Conservation (phyloP, 2,329 filamentous ascomycete genomes). For the Anthostomella pinea region DNA sequence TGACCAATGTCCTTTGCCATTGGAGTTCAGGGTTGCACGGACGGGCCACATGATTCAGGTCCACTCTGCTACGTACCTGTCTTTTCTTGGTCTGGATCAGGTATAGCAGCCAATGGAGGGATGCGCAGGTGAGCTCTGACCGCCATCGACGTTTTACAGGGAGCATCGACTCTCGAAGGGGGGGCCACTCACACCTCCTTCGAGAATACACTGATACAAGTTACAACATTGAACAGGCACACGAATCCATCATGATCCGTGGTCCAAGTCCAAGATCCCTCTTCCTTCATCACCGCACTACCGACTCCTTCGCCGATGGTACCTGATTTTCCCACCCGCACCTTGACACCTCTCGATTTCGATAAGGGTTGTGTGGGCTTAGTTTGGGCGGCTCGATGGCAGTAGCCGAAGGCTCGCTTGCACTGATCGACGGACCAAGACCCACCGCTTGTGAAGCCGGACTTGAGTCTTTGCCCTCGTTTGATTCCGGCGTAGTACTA, state of each 20-base stretch:
- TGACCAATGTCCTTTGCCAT: conserved; percentile 9
- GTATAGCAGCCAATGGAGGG: conserved; percentile 21
- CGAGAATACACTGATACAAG: not conserved
- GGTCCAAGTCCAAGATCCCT: not conserved
- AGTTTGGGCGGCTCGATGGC: not conserved
- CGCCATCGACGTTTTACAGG: conserved; percentile 5
- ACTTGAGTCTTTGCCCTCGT: conserved; percentile 11
- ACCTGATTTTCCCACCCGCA: not conserved
- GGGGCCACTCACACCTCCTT: not conserved
- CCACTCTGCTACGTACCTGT: conserved; percentile 2
- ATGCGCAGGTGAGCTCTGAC: conserved; percentile 17
- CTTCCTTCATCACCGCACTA: not conserved
- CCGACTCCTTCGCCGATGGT: not conserved
- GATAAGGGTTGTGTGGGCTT: not conserved
- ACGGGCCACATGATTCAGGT: conserved; percentile 26
- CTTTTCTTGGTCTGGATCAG: conserved; percentile 23
- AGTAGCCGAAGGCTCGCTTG: conserved; percentile 4
- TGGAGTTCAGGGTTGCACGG: conserved; percentile 15
- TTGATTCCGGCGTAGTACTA: conserved; percentile 17
- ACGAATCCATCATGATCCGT: not conserved
- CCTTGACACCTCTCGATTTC: too few relatives aligned
- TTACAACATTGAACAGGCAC: too few relatives aligned
- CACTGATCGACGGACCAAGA: conserved; percentile 13
- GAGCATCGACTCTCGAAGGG: not conserved
- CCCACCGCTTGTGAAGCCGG: conserved; percentile 8